These are phyloP conservation scores for Debaryomyces psychrophilus DNA, from an alignment of 1,139 yeast species.

Conservation along the genomic window DNA sequence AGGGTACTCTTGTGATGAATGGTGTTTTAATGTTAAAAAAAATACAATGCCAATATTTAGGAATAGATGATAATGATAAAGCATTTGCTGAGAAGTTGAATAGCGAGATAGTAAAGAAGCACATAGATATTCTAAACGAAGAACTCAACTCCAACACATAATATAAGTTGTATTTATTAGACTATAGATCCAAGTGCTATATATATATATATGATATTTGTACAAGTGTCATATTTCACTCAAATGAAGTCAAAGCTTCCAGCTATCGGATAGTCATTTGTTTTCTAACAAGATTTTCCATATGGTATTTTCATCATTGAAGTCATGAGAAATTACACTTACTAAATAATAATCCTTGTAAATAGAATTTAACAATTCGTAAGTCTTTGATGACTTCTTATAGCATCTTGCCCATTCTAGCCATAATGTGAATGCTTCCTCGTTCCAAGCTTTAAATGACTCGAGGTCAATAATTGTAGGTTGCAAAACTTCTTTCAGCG, in stretches of 20 bases:
- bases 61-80: conserved; percentile 28
- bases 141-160: conserved; percentile 18
- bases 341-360: conserved; percentile 71
- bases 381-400: conserved; percentile 55
- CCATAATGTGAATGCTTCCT: conserved; percentile 92
- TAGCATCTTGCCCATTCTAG: conserved; percentile 88
- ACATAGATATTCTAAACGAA: conserved; percentile 33
- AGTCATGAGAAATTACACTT: conserved; percentile 86
- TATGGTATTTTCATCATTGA: conserved; percentile 68
- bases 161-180: not conserved
- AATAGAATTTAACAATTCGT: conserved; percentile 61
- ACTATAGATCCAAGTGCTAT: not conserved
- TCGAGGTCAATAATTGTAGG: conserved; percentile 88
- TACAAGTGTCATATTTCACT: not conserved
- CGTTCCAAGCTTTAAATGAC: conserved; percentile 90
- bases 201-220: not conserved
- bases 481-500: conserved; percentile 81
- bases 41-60: conserved; percentile 38
- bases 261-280: conserved; percentile 21
- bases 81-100: conserved; percentile 32
- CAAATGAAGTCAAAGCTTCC: not conserved
- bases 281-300: conserved; percentile 64
- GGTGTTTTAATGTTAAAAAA: conserved; percentile 39
- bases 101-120: conserved; percentile 37
- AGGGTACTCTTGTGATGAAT: conserved; percentile 35